Evolutionary conservation across 352 stramenopile species (phyloP).

Genomic region (Pythium guiyangense): DNA sequence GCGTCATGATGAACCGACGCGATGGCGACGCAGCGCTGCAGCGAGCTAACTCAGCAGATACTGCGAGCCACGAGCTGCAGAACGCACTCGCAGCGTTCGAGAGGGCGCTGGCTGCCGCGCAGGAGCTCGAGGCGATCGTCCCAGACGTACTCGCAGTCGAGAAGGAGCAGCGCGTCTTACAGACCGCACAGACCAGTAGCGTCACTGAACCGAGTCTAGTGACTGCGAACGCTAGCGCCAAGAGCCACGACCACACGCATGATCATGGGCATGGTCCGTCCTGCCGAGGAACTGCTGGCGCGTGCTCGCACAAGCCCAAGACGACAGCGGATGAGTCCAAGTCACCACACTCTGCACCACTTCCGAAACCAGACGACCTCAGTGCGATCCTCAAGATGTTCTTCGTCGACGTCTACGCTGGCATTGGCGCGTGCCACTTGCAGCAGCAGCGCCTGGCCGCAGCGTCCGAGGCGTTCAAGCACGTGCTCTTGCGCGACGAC

Average conservation of each 20-base stretch:
- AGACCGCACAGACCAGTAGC: neutral
- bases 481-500: constrained; percentile 56
- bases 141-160: constrained; percentile 30
- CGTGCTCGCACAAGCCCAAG: constrained; percentile 6
- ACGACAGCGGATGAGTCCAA: neutral
- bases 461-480: constrained; percentile 61
- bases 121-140: constrained; percentile 33
- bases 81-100: constrained; percentile 26
- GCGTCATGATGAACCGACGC: constrained; percentile 35
- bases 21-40: constrained; percentile 29
- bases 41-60: neutral
- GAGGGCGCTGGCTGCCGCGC: constrained; percentile 22
- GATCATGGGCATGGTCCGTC: constrained; percentile 8
- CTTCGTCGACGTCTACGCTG: constrained; percentile 58
- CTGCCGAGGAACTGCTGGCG: constrained; percentile 1
- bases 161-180: constrained; percentile 5
- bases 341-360: neutral
- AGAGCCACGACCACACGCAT: constrained; percentile 1
- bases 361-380: constrained; percentile 48
- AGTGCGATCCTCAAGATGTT: constrained; percentile 60
- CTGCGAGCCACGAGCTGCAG: neutral
- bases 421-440: constrained; percentile 41
- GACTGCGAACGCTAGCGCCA: neutral
- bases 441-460: constrained; percentile 21
- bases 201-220: neutral